A percentile compares a stretch with the other conserved stretches of the same genome.
phyloP scores from a whole-genome alignment of 129 eudicot genomes.

The Deinandra increscens region DNA sequence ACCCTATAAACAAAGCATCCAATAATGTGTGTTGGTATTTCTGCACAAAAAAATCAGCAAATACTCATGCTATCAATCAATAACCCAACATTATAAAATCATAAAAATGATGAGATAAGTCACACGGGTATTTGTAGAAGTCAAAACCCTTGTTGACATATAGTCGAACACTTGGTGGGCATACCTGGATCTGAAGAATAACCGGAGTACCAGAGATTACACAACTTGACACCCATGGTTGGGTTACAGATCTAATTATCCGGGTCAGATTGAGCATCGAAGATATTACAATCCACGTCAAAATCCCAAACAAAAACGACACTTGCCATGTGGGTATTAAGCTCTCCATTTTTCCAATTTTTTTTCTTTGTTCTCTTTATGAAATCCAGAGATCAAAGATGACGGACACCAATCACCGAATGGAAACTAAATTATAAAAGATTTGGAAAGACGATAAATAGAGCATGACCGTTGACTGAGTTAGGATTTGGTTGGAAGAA shows the following conservation, averaged over 20 bases:
- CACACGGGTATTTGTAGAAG: background rate
- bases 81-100: background rate
- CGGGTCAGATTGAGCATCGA: conserved; percentile 55
- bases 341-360: conserved; percentile 49
- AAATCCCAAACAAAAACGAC: conserved; percentile 52
- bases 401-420: background rate
- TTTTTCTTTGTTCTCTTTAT: conserved; percentile 7
- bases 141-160: conserved; percentile 10
- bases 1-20: conserved; percentile 70
- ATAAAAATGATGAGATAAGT: background rate
- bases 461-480: too few relatives aligned
- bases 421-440: background rate
- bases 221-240: conserved; percentile 62
- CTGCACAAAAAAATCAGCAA: conserved; percentile 58
- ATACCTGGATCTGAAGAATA: conserved; percentile 84
- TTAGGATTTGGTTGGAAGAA: conserved; percentile 17
- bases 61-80: conserved; percentile 12
- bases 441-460: conserved; percentile 5
- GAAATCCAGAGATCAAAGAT: conserved; percentile 16
- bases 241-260: conserved; percentile 65
- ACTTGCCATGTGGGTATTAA: conserved; percentile 66
- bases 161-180: conserved; percentile 26
- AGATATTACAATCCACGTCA: conserved; percentile 65
- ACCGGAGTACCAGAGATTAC: conserved; percentile 50
- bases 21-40: conserved; percentile 56